These are phyloP conservation scores for Didymella sp. DNA, from an alignment of 2,329 filamentous ascomycete species.

Conservation along the genomic window DNA sequence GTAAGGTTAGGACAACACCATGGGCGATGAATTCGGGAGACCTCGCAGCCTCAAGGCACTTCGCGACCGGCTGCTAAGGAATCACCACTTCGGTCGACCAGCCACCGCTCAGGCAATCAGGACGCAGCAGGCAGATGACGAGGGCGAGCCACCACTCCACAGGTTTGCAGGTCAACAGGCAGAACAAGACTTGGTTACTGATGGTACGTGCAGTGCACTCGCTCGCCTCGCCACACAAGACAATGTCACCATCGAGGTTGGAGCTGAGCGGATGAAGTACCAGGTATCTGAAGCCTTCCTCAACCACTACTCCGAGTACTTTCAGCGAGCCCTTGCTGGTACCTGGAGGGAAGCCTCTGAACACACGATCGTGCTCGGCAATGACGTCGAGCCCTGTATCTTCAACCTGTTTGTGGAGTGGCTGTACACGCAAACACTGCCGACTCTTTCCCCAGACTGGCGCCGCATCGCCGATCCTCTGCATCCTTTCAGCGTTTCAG, in stretches of 20 bases:
- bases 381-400: slow-evolving; percentile 15
- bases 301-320: slow-evolving; percentile 23
- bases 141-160: slow-evolving; percentile 10
- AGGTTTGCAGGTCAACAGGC: not conserved
- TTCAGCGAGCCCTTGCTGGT: slow-evolving; percentile 18
- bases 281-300: slow-evolving; percentile 19
- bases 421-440: slow-evolving; percentile 22
- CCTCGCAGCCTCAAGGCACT: slow-evolving; percentile 2
- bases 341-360: slow-evolving; percentile 20
- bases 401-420: slow-evolving; percentile 24
- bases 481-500: slow-evolving; percentile 11
- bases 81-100: slow-evolving; percentile 2
- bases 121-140: not conserved
- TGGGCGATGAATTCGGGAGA: not conserved
- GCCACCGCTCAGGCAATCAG: slow-evolving; percentile 5
- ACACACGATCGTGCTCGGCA: slow-evolving; percentile 11
- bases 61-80: slow-evolving; percentile 5
- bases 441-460: slow-evolving; percentile 10
- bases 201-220: not conserved
- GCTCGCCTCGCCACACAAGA: slow-evolving; percentile 1
- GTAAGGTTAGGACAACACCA: not conserved
- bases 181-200: not conserved
- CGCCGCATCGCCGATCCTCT: slow-evolving; percentile 15
- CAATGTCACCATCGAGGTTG: slow-evolving; percentile 18
- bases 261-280: slow-evolving; percentile 13